Evolutionary conservation across 1,284 basidiomycete species (phyloP), one percentile per base, ranked within the genome.

Genomic region (Trametes hirsuta): DNA sequence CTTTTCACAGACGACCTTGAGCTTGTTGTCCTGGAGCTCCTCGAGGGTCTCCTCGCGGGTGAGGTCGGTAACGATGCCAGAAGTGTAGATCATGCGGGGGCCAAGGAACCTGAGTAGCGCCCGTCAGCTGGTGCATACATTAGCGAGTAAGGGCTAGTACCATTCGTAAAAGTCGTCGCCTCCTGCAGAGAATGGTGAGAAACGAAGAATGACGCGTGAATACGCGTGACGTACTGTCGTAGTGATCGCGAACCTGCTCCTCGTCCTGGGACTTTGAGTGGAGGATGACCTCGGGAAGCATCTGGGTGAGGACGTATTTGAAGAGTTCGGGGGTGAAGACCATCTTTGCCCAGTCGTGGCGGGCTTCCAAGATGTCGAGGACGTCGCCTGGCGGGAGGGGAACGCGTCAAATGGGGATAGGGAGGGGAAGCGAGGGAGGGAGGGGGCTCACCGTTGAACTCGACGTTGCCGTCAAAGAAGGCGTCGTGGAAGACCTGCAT

Each of bases 401-500:
- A 8, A 8, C 30, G 30, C 30, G 30, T 30, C 8, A 30, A 8
- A 30, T 30, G 30, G 30, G 8, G 5, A 8, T 30, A 8, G 8
- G 30, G 30, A 8, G 30, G 4, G 30, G 30, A 8, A 30, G 30
- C 4, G 5, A 30, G 30, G 30, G 30, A 30, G 8, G 30, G 30
- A 30, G 30, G 18, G 34, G 25, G 10, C 76, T 79, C 52, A 89
- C 95, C 95, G 64, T 98, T 98, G 75, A 98, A 91, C 65, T 98
- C 95, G 64, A 97, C 88, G 81, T 98, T 98, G 65, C 90, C 90
- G 62, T 97, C 95, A 77, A 99, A 98, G 81, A 93, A 99, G 64
- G 94, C 93, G 79, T 99, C 97, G 75, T 99, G 91, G 83, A 98
- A 97, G 66, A 93, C 79, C 79, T 99, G 95, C 90, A 98, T 97